Evolutionary conservation across 2,329 filamentous ascomycete genomes (phyloP).

Genomic region (Fusarium buxicola): DNA sequence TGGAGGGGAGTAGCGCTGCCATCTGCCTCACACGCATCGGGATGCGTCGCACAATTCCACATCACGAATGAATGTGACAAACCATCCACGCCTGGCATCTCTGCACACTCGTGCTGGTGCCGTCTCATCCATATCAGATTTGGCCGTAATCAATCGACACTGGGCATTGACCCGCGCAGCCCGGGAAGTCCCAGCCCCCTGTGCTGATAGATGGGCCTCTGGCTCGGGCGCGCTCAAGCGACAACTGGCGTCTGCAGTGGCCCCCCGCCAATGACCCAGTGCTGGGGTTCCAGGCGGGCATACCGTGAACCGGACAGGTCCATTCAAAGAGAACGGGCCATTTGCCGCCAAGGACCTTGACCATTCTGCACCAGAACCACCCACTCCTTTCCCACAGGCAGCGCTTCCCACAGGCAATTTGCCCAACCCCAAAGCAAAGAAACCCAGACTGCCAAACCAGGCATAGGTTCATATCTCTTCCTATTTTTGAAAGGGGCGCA

Average conservation of each 20-base stretch:
- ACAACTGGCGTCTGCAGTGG: slow-evolving; percentile 40
- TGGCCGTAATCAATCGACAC: slow-evolving; percentile 28
- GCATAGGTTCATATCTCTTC: slow-evolving; percentile 27
- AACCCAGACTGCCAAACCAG: slow-evolving; percentile 17
- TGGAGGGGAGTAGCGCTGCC: slow-evolving; percentile 12
- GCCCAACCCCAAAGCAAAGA: slow-evolving; percentile 2
- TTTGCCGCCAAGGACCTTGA: slow-evolving; percentile 27
- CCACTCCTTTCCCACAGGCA: neutral
- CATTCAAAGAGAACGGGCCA: slow-evolving; percentile 27
- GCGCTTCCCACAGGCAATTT: slow-evolving; percentile 2
- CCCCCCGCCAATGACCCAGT: slow-evolving; percentile 25
- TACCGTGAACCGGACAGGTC: slow-evolving; percentile 34
- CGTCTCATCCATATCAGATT: slow-evolving; percentile 37
- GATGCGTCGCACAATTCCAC: slow-evolving; percentile 40
- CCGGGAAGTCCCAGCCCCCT: slow-evolving; percentile 23
- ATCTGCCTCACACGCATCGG: slow-evolving; percentile 16
- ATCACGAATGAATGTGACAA: slow-evolving; percentile 31
- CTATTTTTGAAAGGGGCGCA: slow-evolving; percentile 36
- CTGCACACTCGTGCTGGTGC: slow-evolving; percentile 43
- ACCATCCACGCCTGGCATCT: slow-evolving; percentile 23
- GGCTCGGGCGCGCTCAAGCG: slow-evolving; percentile 15
- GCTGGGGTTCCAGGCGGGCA: slow-evolving; percentile 26
- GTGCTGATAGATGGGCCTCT: slow-evolving; percentile 19
- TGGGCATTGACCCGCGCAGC: slow-evolving; percentile 24
- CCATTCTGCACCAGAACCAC: slow-evolving; percentile 15